phyloP scores from a whole-genome alignment of 768 basidiomycete species.

The Trametes sanguinea region DNA sequence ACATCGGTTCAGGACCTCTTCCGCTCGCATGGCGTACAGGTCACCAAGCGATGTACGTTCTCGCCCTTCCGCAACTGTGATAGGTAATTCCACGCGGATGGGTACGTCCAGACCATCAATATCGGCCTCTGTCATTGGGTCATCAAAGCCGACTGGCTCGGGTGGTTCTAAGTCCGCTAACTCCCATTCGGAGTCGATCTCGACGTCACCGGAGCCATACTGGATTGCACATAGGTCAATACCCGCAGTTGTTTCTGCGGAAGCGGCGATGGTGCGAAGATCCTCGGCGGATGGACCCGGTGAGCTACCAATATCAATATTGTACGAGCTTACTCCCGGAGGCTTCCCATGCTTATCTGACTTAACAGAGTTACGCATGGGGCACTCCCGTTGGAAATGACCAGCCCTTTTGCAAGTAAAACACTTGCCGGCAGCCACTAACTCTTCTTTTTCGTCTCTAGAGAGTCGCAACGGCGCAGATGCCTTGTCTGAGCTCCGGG shows the following conservation, averaged over 20 bases:
- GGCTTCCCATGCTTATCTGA: not conserved
- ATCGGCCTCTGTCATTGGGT: too few species aligned
- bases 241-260: not conserved
- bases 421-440: not conserved
- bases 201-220: too few species aligned
- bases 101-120: too few species aligned
- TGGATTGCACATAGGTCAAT: too few species aligned
- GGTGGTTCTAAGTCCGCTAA: too few species aligned
- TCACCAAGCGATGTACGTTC: not conserved
- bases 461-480: not conserved
- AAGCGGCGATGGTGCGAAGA: not conserved
- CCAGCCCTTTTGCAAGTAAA: constrained; percentile 4
- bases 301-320: not conserved
- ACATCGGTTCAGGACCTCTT: not conserved
- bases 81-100: too few species aligned
- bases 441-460: not conserved
- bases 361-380: not conserved
- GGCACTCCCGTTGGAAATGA: constrained; percentile 11
- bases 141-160: too few species aligned
- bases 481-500: too few species aligned
- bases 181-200: too few species aligned
- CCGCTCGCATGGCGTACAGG: not conserved
- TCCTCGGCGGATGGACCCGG: not conserved
- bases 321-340: constrained; percentile 4
- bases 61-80: not conserved